Evolutionary conservation across 1,284 basidiomycete genomes (phyloP).

Genomic region (Rhodotorula mucilaginosa): DNA sequence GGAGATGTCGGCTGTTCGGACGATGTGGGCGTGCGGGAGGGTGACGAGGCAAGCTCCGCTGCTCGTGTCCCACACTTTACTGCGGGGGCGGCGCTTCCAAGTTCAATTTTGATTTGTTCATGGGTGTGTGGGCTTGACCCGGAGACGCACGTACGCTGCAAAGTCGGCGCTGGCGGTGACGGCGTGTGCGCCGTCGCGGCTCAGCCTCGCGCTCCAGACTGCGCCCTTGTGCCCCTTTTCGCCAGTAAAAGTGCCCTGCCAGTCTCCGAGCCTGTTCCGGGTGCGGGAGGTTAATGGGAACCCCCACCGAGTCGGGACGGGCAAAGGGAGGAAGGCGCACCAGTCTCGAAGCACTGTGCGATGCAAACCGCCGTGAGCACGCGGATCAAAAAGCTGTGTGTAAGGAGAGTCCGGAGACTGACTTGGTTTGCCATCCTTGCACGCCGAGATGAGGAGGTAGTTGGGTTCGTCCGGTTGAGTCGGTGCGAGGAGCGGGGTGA

Average conservation of each 20-base stretch:
- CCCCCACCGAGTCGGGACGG: not conserved
- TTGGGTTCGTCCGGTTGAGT: constrained; percentile 59
- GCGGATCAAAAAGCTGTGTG: not conserved
- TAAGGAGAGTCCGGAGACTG: not conserved
- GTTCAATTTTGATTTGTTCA: no score
- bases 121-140: no score
- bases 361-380: not conserved
- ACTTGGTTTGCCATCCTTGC: constrained; percentile 91
- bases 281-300: not conserved
- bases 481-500: constrained; percentile 28
- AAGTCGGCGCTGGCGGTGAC: constrained; percentile 96
- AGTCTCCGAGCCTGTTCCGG: constrained; percentile 70
- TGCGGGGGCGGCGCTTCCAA: constrained; percentile 46
- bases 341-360: constrained; percentile 76
- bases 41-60: constrained; percentile 82
- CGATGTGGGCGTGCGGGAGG: constrained; percentile 96
- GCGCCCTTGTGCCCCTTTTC: constrained; percentile 84
- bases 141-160: constrained; percentile 69
- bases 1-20: constrained; percentile 84
- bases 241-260: constrained; percentile 86
- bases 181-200: constrained; percentile 65
- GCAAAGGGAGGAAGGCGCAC: constrained; percentile 51
- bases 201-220: constrained; percentile 94
- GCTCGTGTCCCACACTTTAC: constrained; percentile 97
- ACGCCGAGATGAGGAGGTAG: constrained; percentile 85